Evolutionary conservation across 306 rosid genomes (phyloP).

Genomic region (Cucumis sativus): DNA sequence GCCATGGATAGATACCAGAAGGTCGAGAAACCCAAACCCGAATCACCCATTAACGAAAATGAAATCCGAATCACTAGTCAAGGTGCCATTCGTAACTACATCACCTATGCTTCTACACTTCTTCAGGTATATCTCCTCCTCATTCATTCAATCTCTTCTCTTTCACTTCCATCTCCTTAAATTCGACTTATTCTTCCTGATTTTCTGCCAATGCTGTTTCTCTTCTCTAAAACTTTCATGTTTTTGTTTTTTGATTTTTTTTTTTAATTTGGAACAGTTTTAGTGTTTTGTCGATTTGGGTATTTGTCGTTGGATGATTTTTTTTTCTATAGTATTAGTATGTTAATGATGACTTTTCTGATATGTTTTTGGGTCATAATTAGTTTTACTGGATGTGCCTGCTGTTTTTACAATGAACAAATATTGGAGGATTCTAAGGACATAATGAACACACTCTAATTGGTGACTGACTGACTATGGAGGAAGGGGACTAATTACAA

Average conservation of each 20-base stretch:
- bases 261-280: not conserved
- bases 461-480: not conserved
- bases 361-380: not conserved
- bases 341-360: not conserved
- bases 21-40: slow-evolving; percentile 76
- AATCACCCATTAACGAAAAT: slow-evolving; percentile 45
- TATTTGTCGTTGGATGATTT: too few species aligned
- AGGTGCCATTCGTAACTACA: slow-evolving; percentile 92
- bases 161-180: not conserved
- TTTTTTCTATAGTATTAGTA: too few species aligned
- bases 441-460: not conserved
- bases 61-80: slow-evolving; percentile 67
- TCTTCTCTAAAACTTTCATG: not conserved
- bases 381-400: not conserved
- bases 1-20: slow-evolving; percentile 88
- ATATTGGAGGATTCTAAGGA: not conserved
- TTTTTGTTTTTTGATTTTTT: too few species aligned
- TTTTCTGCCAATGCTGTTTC: not conserved
- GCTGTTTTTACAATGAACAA: not conserved
- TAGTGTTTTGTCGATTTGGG: not conserved
- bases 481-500: too few species aligned
- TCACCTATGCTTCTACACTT: slow-evolving; percentile 87
- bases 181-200: not conserved
- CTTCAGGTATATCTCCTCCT: slow-evolving; percentile 49
- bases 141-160: not conserved